These are phyloP conservation scores for Gentiana macrophylla DNA, from an alignment of 257 asterid genomes.

Conservation along the genomic window DNA sequence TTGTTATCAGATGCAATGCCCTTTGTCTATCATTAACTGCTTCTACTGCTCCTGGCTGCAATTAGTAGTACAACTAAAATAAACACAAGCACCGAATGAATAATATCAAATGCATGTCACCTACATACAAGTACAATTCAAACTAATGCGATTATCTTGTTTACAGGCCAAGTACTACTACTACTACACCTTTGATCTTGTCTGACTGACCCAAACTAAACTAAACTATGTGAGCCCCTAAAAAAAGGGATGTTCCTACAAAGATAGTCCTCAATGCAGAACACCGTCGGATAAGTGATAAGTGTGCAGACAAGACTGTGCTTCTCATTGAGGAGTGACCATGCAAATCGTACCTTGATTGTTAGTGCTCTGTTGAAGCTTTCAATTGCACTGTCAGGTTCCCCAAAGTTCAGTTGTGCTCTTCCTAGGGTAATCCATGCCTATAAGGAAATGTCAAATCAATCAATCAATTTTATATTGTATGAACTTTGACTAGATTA, in stretches of 20 bases:
- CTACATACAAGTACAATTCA: not conserved
- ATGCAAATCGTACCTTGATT: constrained; percentile 42
- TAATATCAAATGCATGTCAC: not conserved
- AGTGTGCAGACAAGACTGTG: not conserved
- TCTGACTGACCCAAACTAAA: not conserved
- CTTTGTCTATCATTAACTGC: constrained; percentile 53
- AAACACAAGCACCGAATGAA: not conserved
- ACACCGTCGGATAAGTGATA: too few species aligned
- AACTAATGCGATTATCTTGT: too few species aligned
- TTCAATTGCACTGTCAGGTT: constrained; percentile 76
- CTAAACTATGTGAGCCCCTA: not conserved
- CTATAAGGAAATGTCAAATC: constrained; percentile 17
- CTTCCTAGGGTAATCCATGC: constrained; percentile 95
- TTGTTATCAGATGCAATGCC: constrained; percentile 51
- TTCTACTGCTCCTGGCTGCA: constrained; percentile 65
- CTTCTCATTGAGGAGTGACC: too few species aligned
- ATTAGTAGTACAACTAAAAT: not conserved
- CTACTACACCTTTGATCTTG: not conserved
- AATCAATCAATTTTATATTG: too few species aligned
- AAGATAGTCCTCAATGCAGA: not conserved
- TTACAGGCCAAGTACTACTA: not conserved
- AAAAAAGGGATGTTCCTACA: not conserved
- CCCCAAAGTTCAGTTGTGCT: constrained; percentile 87
- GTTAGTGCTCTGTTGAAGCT: constrained; percentile 80
- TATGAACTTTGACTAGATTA: too few species aligned